A percentile compares a stretch with the other conserved stretches of the same genome.
These are phyloP conservation scores for Tephrocybe sp. DNA, from an alignment of 768 basidiomycete species.

Conservation along the genomic window DNA sequence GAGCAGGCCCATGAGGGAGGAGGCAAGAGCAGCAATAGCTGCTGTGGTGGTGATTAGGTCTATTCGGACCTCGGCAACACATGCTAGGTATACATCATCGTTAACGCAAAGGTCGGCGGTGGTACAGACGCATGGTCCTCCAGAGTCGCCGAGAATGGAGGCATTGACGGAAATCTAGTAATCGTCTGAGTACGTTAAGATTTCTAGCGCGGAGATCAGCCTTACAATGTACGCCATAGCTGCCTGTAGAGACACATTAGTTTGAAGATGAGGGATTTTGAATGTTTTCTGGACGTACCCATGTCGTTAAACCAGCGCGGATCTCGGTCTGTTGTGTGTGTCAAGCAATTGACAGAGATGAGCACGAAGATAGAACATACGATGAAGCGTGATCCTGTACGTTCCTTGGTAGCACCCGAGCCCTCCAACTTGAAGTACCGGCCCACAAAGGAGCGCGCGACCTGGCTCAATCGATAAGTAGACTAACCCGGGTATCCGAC, in stretches of 20 bases:
- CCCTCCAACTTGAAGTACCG: conserved; percentile 77
- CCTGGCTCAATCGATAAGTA: conserved; percentile 26
- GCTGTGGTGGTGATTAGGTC: conserved; percentile 87
- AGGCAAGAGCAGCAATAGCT: conserved; percentile 71
- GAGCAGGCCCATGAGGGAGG: conserved; percentile 79
- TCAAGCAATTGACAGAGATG: background rate
- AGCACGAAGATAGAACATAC: conserved; percentile 26
- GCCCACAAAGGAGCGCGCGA: conserved; percentile 50
- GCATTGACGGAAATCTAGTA: conserved; percentile 83
- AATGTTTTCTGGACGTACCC: conserved; percentile 46
- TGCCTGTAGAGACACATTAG: conserved; percentile 39
- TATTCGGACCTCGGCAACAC: conserved; percentile 60
- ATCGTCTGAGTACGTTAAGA: background rate
- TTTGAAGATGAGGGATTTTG: background rate
- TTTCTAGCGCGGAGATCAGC: conserved; percentile 2
- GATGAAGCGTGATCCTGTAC: conserved; percentile 63
- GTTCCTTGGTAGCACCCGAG: conserved; percentile 61
- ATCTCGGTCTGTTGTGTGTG: conserved; percentile 60
- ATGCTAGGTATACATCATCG: conserved; percentile 55
- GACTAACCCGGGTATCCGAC: background rate
- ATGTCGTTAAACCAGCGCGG: conserved; percentile 79
- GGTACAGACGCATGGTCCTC: conserved; percentile 81
- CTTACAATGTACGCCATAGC: conserved; percentile 85
- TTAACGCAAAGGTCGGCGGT: conserved; percentile 52
- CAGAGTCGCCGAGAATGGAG: conserved; percentile 70